Evolutionary conservation across 139 green algal genomes (phyloP).

Genomic region (Tetratostichococcus sp.): DNA sequence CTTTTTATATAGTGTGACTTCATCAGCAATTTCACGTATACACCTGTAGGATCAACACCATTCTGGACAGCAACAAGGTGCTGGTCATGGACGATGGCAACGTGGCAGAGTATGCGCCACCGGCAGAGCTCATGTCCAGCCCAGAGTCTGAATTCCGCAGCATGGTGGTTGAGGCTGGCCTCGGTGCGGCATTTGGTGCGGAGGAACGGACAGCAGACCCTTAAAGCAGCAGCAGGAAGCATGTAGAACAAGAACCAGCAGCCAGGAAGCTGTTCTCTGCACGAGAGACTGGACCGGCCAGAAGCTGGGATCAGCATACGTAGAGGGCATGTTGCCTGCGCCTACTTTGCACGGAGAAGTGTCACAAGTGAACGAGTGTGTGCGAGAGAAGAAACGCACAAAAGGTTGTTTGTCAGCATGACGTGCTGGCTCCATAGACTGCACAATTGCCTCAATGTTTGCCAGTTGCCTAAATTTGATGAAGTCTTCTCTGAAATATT

Average conservation of each 20-base stretch:
- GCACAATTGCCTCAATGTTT: no score
- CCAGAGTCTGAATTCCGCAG: conserved; percentile 14
- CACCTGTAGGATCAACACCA: conserved; percentile 65
- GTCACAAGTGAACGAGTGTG: no score
- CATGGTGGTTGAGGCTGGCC: conserved; percentile 26
- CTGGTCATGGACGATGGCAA: conserved; percentile 59
- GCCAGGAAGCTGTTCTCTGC: no score
- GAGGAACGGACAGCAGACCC: neutral
- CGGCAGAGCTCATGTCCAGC: conserved; percentile 19
- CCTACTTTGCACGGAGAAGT: no score
- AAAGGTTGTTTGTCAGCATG: no score
- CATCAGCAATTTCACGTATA: neutral
- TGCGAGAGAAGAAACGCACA: no score
- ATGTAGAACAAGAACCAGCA: neutral
- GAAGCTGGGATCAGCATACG: no score
- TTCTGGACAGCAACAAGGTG: conserved; percentile 70
- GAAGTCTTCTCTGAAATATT: no score
- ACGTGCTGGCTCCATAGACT: no score
- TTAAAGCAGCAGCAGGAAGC: neutral
- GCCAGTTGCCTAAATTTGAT: no score
- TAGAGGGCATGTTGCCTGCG: no score
- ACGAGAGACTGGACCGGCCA: no score
- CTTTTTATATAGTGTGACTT: neutral
- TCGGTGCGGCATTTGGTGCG: neutral
- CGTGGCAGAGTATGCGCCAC: conserved; percentile 44